phyloP scores from a whole-genome alignment of 2,329 filamentous ascomycete species.

The Penicillium hordei region DNA sequence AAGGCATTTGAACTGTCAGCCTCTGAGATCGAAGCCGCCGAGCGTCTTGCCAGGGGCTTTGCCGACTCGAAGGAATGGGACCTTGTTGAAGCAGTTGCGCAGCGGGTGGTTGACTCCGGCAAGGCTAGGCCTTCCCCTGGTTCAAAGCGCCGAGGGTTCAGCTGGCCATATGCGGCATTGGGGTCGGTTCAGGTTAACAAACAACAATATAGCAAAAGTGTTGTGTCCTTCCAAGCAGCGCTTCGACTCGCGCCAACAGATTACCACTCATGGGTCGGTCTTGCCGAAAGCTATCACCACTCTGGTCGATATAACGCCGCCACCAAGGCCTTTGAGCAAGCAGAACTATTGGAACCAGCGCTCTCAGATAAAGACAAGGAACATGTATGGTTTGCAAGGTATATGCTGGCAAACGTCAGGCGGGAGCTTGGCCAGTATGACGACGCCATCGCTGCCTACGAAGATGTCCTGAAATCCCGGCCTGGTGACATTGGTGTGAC shows the following conservation, averaged over 20 bases:
- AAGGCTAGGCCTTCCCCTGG: slow-evolving; percentile 87
- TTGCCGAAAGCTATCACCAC: slow-evolving; percentile 96
- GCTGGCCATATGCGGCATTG: slow-evolving; percentile 92
- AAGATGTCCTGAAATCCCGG: slow-evolving; percentile 66
- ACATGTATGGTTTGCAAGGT: slow-evolving; percentile 91
- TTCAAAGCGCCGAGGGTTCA: slow-evolving; percentile 87
- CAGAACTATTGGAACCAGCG: slow-evolving; percentile 69
- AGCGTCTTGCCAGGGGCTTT: slow-evolving; percentile 80
- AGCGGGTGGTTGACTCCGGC: slow-evolving; percentile 90
- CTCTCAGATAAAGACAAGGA: slow-evolving; percentile 56
- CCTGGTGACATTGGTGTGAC: slow-evolving; percentile 80
- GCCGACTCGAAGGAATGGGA: slow-evolving; percentile 94
- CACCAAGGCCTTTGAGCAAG: slow-evolving; percentile 83
- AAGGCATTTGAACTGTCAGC: slow-evolving; percentile 93
- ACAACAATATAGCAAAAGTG: slow-evolving; percentile 83
- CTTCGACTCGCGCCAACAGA: slow-evolving; percentile 79
- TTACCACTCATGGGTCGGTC: slow-evolving; percentile 93
- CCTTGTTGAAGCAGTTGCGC: slow-evolving; percentile 86
- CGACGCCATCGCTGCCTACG: slow-evolving; percentile 74
- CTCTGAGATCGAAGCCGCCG: slow-evolving; percentile 80
- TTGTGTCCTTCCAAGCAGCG: slow-evolving; percentile 88
- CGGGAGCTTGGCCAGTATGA: slow-evolving; percentile 89
- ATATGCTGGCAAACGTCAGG: slow-evolving; percentile 94
- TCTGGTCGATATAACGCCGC: slow-evolving; percentile 94
- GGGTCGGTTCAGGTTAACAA: slow-evolving; percentile 94